Evolutionary conservation across 305 asterid species (phyloP).

Genomic region (Nicotiana rustica): DNA sequence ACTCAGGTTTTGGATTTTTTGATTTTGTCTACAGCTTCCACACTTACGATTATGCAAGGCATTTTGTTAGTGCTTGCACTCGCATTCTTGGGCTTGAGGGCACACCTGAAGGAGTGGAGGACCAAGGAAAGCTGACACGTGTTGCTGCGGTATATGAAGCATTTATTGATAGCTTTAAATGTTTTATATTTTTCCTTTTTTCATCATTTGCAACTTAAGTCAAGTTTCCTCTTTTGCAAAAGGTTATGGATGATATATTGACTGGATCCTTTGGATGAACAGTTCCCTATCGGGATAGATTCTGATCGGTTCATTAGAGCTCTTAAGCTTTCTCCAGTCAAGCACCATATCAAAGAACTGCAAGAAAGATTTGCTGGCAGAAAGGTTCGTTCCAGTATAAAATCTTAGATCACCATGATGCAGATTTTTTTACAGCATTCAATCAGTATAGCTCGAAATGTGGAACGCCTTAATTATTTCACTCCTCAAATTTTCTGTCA

Average conservation of each 20-base stretch:
- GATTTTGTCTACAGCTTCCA: slow-evolving; percentile 64
- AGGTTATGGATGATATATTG: slow-evolving; percentile 24
- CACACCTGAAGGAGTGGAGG: slow-evolving; percentile 97
- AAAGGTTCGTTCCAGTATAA: slow-evolving; percentile 55
- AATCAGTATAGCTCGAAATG: slow-evolving; percentile 2
- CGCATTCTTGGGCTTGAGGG: slow-evolving; percentile 98
- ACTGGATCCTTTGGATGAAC: slow-evolving; percentile 47
- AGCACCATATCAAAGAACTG: slow-evolving; percentile 75
- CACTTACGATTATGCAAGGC: slow-evolving; percentile 94
- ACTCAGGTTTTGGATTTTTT: slow-evolving; percentile 15
- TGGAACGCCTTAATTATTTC: slow-evolving; percentile 20
- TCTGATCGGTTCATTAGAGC: slow-evolving; percentile 90
- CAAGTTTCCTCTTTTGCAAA: slow-evolving; percentile 17
- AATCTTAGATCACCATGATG: neutral
- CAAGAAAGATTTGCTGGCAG: slow-evolving; percentile 87
- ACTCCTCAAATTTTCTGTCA: slow-evolving; percentile 16
- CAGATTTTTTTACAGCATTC: slow-evolving; percentile 25
- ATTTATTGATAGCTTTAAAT: neutral
- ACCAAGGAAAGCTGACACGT: slow-evolving; percentile 94
- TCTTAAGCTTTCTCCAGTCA: slow-evolving; percentile 77
- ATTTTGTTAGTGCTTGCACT: slow-evolving; percentile 93
- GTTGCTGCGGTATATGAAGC: slow-evolving; percentile 79
- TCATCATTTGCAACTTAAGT: slow-evolving; percentile 32
- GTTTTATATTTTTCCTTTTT: neutral
- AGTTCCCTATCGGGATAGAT: slow-evolving; percentile 98